These are phyloP conservation scores for Fusarium tupiense DNA, from an alignment of 2,329 filamentous ascomycete genomes.

Conservation along the genomic window DNA sequence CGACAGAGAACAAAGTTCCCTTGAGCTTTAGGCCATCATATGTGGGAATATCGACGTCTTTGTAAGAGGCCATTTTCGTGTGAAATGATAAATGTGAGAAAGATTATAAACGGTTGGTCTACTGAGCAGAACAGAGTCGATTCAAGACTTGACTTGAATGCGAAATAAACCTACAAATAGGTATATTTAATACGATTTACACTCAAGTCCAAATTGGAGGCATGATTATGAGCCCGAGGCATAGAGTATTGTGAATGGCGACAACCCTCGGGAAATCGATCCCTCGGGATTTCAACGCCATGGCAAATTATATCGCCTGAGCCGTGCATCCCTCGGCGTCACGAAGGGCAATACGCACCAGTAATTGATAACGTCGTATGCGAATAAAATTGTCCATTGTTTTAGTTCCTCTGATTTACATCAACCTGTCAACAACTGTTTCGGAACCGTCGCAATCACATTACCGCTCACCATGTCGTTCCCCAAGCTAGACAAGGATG, in stretches of 20 bases:
- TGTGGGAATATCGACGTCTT: not conserved
- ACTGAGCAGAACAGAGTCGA: not conserved
- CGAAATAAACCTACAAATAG: not conserved
- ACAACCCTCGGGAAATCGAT: not conserved
- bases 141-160: not conserved
- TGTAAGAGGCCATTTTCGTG: not conserved
- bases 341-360: not conserved
- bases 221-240: not conserved
- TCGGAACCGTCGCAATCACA: not conserved
- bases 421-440: not conserved
- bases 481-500: not conserved
- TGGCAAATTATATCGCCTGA: not conserved
- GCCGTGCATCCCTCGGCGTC: not conserved
- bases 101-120: not conserved
- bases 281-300: not conserved
- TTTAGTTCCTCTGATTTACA: not conserved
- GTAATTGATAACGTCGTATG: no score
- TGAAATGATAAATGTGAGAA: no score
- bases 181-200: fast-evolving
- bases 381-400: not conserved
- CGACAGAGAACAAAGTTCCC: not conserved
- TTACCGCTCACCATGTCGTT: not conserved
- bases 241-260: not conserved
- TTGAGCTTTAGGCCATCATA: not conserved
- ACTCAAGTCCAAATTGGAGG: fast-evolving